These are phyloP conservation scores for Juglanconis sp. DNA, from an alignment of 2,329 filamentous ascomycete genomes.

Conservation along the genomic window DNA sequence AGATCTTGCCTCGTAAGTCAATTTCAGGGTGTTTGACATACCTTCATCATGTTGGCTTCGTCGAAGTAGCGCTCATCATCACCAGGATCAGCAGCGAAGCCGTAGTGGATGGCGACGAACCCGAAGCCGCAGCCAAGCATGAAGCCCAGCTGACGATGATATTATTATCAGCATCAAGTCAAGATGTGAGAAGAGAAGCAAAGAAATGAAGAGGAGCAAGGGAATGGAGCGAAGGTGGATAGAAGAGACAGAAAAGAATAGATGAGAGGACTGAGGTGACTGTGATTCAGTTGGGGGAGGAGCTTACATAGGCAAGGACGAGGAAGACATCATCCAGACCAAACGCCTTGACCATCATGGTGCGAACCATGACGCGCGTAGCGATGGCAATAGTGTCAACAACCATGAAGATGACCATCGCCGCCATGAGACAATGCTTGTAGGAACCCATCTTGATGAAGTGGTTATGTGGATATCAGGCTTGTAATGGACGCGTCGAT, in stretches of 20 bases:
- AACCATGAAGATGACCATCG: slow-evolving; percentile 26
- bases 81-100: slow-evolving; percentile 24
- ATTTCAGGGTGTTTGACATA: neutral
- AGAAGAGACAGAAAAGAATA: neutral
- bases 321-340: slow-evolving; percentile 29
- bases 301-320: slow-evolving; percentile 26
- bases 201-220: neutral
- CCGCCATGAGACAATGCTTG: slow-evolving; percentile 16
- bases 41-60: neutral
- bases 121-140: slow-evolving; percentile 26
- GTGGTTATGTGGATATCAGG: too few relatives aligned
- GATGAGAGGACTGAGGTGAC: neutral
- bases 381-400: slow-evolving; percentile 24
- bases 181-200: too few relatives aligned
- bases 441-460: neutral
- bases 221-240: neutral
- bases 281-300: neutral
- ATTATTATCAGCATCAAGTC: neutral
- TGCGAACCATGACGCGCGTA: slow-evolving; percentile 28
- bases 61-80: slow-evolving; percentile 25
- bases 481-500: neutral
- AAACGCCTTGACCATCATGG: slow-evolving; percentile 26
- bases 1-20: neutral
- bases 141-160: slow-evolving; percentile 23
- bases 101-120: slow-evolving; percentile 29